Evolutionary conservation across 2,329 filamentous ascomycete genomes (phyloP).

Genomic region (Fusarium dimerum): DNA sequence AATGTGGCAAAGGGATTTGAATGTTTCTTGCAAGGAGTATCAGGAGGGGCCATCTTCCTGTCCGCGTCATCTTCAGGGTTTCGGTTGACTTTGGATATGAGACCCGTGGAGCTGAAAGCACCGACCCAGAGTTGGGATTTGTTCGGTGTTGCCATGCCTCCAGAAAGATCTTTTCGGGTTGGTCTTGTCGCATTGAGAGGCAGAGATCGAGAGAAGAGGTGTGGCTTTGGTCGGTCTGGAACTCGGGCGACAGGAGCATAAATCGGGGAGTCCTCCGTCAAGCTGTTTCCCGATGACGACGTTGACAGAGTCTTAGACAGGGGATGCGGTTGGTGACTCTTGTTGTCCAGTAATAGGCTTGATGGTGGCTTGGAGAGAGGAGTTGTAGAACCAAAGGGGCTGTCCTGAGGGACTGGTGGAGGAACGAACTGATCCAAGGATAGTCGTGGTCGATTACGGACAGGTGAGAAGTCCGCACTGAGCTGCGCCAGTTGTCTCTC

Average conservation of each 20-base stretch:
- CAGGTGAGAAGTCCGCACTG: constrained; percentile 55
- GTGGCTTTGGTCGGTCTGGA: constrained; percentile 30
- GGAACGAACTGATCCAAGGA: constrained; percentile 79
- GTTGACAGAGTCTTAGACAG: constrained; percentile 84
- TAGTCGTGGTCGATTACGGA: constrained; percentile 68
- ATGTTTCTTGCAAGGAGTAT: constrained; percentile 94
- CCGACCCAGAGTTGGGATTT: constrained; percentile 63
- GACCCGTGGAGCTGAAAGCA: constrained; percentile 90
- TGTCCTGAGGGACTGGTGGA: constrained; percentile 60
- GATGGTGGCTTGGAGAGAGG: constrained; percentile 52
- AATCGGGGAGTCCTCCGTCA: constrained; percentile 65
- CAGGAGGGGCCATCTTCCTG: constrained; percentile 74
- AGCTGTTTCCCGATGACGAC: constrained; percentile 79
- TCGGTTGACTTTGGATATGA: constrained; percentile 93
- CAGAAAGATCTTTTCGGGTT: constrained; percentile 34
- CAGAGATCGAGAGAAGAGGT: constrained; percentile 41
- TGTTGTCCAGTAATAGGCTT: constrained; percentile 40
- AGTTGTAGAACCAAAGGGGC: constrained; percentile 60
- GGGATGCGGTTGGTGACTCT: constrained; percentile 68
- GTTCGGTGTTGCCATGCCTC: constrained; percentile 47
- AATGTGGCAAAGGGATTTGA: constrained; percentile 68
- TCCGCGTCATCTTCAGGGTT: constrained; percentile 68
- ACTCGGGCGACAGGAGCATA: constrained; percentile 33
- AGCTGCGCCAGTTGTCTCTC: constrained; percentile 56
- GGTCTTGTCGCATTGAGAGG: constrained; percentile 42